These are phyloP conservation scores for Amphicarpaea edgeworthii DNA, from an alignment of 306 rosid species.

Conservation along the genomic window DNA sequence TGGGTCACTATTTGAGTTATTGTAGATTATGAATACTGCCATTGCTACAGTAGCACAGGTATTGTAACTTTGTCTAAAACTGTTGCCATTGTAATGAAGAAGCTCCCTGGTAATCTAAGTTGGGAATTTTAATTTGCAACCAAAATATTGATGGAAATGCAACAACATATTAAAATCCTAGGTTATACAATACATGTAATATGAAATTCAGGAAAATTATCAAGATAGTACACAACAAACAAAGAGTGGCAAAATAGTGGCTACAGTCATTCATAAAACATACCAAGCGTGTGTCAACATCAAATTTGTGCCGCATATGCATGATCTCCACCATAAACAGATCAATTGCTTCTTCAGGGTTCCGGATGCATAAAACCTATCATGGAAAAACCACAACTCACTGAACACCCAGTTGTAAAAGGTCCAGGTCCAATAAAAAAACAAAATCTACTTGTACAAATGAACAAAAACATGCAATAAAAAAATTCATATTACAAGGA, in stretches of 20 bases:
- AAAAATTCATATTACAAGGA: background rate
- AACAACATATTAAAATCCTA: background rate
- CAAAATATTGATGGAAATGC: background rate
- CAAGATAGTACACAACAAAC: background rate
- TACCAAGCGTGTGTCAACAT: constrained; percentile 95
- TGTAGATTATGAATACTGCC: too few relatives aligned
- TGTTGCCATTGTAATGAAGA: background rate
- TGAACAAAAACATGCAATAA: background rate
- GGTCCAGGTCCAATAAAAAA: background rate
- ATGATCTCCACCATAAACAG: constrained; percentile 97
- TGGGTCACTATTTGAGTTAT: background rate
- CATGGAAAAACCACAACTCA: constrained; percentile 40
- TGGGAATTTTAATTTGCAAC: background rate
- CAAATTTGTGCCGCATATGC: constrained; percentile 99
- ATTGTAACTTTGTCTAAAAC: background rate
- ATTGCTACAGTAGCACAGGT: background rate
- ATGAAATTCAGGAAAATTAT: background rate
- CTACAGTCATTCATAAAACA: constrained; percentile 38
- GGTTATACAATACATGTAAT: background rate
- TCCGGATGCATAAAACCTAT: constrained; percentile 86
- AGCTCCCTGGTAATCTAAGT: background rate
- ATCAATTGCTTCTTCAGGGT: constrained; percentile 89
- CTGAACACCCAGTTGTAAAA: constrained; percentile 28
- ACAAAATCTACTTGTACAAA: constrained; percentile 2
- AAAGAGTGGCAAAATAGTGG: constrained; percentile 11